Evolutionary conservation across 768 basidiomycete genomes (phyloP).

Genomic region (Tulasnella sp.): DNA sequence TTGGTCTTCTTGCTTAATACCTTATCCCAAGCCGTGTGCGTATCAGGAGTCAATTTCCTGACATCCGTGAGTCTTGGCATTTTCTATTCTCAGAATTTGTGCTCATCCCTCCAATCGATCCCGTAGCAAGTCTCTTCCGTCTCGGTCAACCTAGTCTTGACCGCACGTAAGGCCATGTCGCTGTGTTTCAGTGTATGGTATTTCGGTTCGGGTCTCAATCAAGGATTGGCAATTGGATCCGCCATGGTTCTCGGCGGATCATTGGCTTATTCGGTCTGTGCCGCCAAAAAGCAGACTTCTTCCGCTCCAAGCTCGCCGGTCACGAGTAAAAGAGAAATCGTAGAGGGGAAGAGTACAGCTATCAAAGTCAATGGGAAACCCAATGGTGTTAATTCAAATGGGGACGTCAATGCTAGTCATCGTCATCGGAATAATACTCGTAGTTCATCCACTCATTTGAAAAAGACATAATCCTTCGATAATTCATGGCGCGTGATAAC

Average conservation of each 20-base stretch:
- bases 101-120: not conserved
- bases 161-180: slow-evolving; percentile 66
- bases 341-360: too few relatives aligned
- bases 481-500: too few relatives aligned
- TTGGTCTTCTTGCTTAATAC: slow-evolving; percentile 50
- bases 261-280: slow-evolving; percentile 40
- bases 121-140: slow-evolving; percentile 61
- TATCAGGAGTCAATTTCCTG: slow-evolving; percentile 67
- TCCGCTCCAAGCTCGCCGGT: too few relatives aligned
- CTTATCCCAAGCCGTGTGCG: slow-evolving; percentile 63
- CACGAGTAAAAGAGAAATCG: too few relatives aligned
- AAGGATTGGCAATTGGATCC: slow-evolving; percentile 50
- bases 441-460: too few relatives aligned
- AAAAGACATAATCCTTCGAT: too few relatives aligned
- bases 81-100: not conserved
- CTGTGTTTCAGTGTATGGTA: slow-evolving; percentile 75
- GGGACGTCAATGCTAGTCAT: too few relatives aligned
- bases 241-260: slow-evolving; percentile 62
- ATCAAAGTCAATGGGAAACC: too few relatives aligned
- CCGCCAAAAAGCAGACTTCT: too few relatives aligned
- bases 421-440: too few relatives aligned
- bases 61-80: slow-evolving; percentile 46
- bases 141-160: slow-evolving; percentile 68
- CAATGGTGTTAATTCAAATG: too few relatives aligned
- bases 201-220: slow-evolving; percentile 64